phyloP scores from a whole-genome alignment of 768 basidiomycete species.

The Sporobolomyces roseus region DNA sequence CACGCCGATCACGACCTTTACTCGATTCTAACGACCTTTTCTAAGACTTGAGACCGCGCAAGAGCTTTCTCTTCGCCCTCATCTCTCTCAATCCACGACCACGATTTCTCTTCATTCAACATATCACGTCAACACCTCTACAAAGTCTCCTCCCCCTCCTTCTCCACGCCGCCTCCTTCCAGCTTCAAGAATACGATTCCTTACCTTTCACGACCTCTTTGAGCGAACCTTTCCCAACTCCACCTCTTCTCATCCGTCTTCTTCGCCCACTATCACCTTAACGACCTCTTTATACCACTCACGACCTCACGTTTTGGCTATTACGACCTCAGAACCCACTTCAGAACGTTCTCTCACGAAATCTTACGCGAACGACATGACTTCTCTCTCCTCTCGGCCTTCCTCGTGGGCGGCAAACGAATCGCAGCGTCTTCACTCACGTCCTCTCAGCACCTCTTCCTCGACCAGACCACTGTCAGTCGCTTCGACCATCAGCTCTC shows the following conservation, averaged over 20 bases:
- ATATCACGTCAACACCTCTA: neutral
- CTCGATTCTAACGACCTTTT: too few relatives aligned
- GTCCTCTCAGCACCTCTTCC: neutral
- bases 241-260: neutral
- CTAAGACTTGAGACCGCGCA: too few relatives aligned
- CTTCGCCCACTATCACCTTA: neutral
- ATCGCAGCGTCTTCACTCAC: too few relatives aligned
- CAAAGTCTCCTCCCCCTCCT: neutral
- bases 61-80: too few relatives aligned
- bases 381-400: neutral
- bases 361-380: too few relatives aligned
- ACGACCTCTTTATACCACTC: neutral
- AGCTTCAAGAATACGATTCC: neutral
- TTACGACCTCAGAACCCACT: neutral
- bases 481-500: constrained; percentile 6
- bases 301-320: neutral
- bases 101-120: too few relatives aligned
- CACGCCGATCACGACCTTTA: too few relatives aligned
- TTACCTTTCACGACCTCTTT: neutral
- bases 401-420: too few relatives aligned
- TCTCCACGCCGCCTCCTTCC: neutral
- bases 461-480: constrained; percentile 4
- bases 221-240: neutral
- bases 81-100: too few relatives aligned
- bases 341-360: too few relatives aligned